Evolutionary conservation across 805 yeast genomes (phyloP).

Genomic region (Dipodascopsis uninucleata): DNA sequence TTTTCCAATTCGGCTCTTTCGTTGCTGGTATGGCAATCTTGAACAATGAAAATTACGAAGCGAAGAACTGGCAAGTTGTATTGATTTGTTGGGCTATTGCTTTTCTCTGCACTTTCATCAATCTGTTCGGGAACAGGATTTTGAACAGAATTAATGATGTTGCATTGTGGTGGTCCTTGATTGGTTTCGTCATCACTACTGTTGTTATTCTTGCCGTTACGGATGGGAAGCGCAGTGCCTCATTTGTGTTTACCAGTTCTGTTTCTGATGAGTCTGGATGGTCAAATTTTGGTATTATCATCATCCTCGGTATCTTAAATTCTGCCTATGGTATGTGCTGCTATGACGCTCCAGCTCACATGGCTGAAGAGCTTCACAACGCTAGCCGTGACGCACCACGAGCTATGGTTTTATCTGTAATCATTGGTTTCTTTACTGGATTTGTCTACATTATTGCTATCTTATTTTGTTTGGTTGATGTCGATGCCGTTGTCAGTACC

Average conservation of each 20-base stretch:
- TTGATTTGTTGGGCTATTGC: slow-evolving; percentile 24
- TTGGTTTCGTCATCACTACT: slow-evolving; percentile 26
- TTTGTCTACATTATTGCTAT: slow-evolving; percentile 35
- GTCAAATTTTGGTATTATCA: slow-evolving; percentile 21
- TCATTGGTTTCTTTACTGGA: slow-evolving; percentile 35
- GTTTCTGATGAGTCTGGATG: slow-evolving; percentile 17
- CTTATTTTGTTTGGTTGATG: slow-evolving; percentile 35
- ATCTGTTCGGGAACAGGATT: slow-evolving; percentile 27
- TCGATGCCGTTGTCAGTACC: slow-evolving; percentile 26
- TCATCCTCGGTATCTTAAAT: slow-evolving; percentile 24
- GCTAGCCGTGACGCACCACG: slow-evolving; percentile 63
- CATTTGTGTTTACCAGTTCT: slow-evolving; percentile 18
- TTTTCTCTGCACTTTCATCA: slow-evolving; percentile 17
- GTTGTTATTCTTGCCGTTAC: slow-evolving; percentile 23
- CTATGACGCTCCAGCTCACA: slow-evolving; percentile 70
- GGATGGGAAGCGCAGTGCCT: slow-evolving; percentile 19
- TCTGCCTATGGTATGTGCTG: slow-evolving; percentile 56
- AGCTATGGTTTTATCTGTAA: slow-evolving; percentile 56
- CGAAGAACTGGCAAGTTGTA: slow-evolving; percentile 25
- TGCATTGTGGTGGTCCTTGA: slow-evolving; percentile 31
- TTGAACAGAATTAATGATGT: slow-evolving; percentile 26
- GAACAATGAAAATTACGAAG: slow-evolving; percentile 23
- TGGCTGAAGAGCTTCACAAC: slow-evolving; percentile 68
- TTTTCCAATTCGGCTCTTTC: slow-evolving; percentile 29
- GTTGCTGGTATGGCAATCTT: slow-evolving; percentile 24